phyloP scores from a whole-genome alignment of 2,329 filamentous ascomycete genomes.

The Aspergillus tamarii region DNA sequence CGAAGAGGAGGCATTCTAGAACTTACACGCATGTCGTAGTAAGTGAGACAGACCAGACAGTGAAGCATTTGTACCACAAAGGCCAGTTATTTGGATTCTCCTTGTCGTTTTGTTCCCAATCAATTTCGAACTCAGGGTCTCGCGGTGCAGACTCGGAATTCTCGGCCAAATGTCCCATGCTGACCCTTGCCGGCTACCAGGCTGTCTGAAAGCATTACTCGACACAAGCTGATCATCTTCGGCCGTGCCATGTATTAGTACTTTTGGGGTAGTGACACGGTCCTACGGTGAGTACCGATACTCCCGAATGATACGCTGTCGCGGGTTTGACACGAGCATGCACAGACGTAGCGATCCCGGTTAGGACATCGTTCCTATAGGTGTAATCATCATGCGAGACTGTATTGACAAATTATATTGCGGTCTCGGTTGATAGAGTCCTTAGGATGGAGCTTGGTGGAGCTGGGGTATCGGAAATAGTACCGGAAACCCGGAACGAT shows the following conservation, averaged over 20 bases:
- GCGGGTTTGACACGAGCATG: neutral
- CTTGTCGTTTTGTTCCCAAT: constrained; percentile 15
- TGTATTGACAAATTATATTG: neutral
- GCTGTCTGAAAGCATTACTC: neutral
- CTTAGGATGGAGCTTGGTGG: too few species aligned
- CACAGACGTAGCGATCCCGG: neutral
- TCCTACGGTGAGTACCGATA: neutral
- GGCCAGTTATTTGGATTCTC: constrained; percentile 23
- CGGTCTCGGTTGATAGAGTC: too few species aligned
- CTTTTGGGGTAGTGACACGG: neutral
- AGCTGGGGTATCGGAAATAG: neutral
- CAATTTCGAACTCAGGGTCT: constrained; percentile 21
- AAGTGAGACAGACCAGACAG: constrained; percentile 24
- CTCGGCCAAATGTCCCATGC: neutral
- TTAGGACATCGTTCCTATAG: neutral
- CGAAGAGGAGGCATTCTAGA: too few species aligned
- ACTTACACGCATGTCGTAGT: constrained; percentile 23
- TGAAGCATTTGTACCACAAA: constrained; percentile 25
- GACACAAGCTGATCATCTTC: neutral
- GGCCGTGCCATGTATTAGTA: neutral
- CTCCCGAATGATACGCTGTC: neutral
- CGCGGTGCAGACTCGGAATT: neutral
- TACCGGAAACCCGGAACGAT: neutral
- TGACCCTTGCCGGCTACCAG: neutral
- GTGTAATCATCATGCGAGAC: too few species aligned